Evolutionary conservation across 768 basidiomycete genomes (phyloP).

Genomic region (Mycena leptocephala): DNA sequence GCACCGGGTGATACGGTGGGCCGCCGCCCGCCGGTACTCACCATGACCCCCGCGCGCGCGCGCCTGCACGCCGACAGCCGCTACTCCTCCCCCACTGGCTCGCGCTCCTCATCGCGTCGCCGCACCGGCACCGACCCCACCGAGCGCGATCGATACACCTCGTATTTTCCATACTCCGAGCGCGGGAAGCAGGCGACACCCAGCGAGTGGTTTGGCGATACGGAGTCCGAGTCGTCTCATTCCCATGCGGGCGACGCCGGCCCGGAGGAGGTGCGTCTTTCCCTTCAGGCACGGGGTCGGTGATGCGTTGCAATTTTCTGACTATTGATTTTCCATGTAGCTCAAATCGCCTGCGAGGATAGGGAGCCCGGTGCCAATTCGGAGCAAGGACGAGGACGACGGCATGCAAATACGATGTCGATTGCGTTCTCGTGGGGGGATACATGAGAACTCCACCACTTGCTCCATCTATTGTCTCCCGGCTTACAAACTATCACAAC

Average conservation of each 20-base stretch:
- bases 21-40: constrained; percentile 10
- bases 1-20: neutral
- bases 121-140: neutral
- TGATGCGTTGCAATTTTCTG: neutral
- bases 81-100: neutral
- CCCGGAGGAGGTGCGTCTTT: neutral
- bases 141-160: neutral
- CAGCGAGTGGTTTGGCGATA: neutral
- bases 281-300: neutral
- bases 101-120: constrained; percentile 14
- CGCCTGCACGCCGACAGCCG: constrained; percentile 8
- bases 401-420: neutral
- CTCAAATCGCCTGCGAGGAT: neutral
- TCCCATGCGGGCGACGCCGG: neutral
- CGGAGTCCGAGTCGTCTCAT: neutral
- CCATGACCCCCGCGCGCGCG: constrained; percentile 11
- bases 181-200: neutral
- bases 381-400: neutral
- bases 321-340: neutral
- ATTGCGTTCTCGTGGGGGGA: constrained; percentile 13
- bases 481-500: too few species aligned
- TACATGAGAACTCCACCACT: too few species aligned
- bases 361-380: neutral
- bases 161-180: neutral
- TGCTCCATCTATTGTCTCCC: too few species aligned